These are phyloP conservation scores for Chaetomiaceae sp. DNA, from an alignment of 2,329 filamentous ascomycete species.

Conservation along the genomic window DNA sequence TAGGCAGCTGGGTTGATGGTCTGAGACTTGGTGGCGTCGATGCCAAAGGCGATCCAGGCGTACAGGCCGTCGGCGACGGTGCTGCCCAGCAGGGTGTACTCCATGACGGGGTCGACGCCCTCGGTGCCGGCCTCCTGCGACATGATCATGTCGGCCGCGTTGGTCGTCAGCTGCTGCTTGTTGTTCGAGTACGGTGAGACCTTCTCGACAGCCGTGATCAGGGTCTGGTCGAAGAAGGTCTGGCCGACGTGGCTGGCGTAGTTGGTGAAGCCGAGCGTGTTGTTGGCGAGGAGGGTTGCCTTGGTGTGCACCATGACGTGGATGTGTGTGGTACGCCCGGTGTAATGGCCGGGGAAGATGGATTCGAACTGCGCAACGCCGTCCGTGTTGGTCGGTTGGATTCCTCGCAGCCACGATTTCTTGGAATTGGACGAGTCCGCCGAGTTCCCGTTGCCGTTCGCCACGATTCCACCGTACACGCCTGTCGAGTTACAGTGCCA, in stretches of 20 bases:
- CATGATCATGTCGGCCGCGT: conserved; percentile 30
- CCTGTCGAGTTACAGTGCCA: conserved; percentile 45
- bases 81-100: conserved; percentile 55
- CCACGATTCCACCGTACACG: conserved; percentile 43
- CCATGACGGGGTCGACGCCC: conserved; percentile 34
- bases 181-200: conserved; percentile 44
- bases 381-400: conserved; percentile 37
- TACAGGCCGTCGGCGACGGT: conserved; percentile 48
- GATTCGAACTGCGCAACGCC: conserved; percentile 41
- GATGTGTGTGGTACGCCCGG: conserved; percentile 42
- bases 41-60: conserved; percentile 51
- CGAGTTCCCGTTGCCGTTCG: conserved; percentile 38
- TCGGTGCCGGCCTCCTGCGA: conserved; percentile 25
- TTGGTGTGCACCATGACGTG: conserved; percentile 44
- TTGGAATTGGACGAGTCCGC: conserved; percentile 36
- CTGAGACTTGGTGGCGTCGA: conserved; percentile 34
- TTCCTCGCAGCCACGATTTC: conserved; percentile 39
- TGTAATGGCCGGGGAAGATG: conserved; percentile 43
- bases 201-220: conserved; percentile 47
- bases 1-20: conserved; percentile 32
- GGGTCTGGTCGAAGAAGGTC: conserved; percentile 58
- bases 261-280: conserved; percentile 41
- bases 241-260: conserved; percentile 57
- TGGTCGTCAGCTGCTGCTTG: conserved; percentile 39
- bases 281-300: conserved; percentile 34